Base-by-base conservation (phyloP, 1,284 basidiomycete genomes). In the Malassezia yamatoensis region DNA sequence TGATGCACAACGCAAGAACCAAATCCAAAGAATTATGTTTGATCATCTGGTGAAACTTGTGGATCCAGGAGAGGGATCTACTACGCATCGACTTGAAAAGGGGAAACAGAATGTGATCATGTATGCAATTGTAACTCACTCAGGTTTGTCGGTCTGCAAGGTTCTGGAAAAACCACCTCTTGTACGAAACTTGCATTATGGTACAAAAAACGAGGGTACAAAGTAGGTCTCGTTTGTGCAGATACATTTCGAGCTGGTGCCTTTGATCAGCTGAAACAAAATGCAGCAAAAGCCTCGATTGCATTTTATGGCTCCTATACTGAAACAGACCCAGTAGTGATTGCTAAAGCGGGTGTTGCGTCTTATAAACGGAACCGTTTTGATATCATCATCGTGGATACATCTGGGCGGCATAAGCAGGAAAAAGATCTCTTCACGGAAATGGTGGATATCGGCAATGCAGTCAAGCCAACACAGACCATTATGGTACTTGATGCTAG, bases 191-290 rank as follows among this genome's bases (percentile, higher is more conserved):
- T 67, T 18, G 94, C 94, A 0, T 90, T 96, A 0, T 87, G 98
- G 78, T 98, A 96, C 77, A 90, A 94, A 76, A 87, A 90, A 70
- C 85, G 91, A 63, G 94, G 94, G 4, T 90, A 96, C 82, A 90
- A 91, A 75, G 88, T 90, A n/a, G 90, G 86, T 65, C 89, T 99
- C 47, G 94, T 99, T 66, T 99, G 94, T 70, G 94, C 94, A 24
- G 94, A 99, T 77, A 99, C 94, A 2, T 99, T 98, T 81, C 88
- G 94, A 78, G 94, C 94, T 5, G 94, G 94, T 63, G 94, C 94
- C 41, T 99, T 99, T 77, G 94, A 99, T 77, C 94, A 99, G 69
- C 72, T 82, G 44, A 81, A 99, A 85, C 64, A 87, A 87, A 82
- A 82, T 66, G 94, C 94, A 9, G 94, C 91, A 34, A 96, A 96